Percentiles rank a stretch among this genome's conserved stretches.
Conservation (phyloP, 1,284 basidiomycete genomes). For the Cystobasidium slooffiae region DNA sequence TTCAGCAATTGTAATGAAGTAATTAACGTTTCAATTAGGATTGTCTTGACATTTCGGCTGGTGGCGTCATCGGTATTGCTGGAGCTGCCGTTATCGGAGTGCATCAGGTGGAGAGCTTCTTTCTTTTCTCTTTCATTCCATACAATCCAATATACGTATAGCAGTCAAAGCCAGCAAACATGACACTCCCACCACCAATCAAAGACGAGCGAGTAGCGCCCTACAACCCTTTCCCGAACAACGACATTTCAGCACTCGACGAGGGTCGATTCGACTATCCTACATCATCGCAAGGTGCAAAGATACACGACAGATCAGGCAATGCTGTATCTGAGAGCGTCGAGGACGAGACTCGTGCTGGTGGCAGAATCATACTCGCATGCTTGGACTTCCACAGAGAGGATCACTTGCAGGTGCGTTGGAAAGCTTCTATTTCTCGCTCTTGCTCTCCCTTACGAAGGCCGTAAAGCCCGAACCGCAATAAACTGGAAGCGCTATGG, state of each 20-base stretch:
- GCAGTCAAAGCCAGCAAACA: background rate
- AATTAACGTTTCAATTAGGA: background rate
- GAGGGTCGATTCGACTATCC: conserved; percentile 17
- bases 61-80: too few relatives aligned
- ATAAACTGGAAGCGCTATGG: background rate
- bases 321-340: conserved; percentile 11
- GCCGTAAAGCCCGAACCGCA: background rate
- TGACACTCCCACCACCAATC: conserved; percentile 10
- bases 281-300: background rate
- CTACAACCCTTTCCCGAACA: conserved; percentile 16
- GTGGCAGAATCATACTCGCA: conserved; percentile 29
- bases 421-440: background rate
- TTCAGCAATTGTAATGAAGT: too few relatives aligned
- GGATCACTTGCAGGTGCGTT: conserved; percentile 30
- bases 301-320: conserved; percentile 30
- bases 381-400: conserved; percentile 28
- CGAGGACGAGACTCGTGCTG: background rate
- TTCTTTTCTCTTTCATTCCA: background rate
- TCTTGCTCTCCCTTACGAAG: background rate
- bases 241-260: conserved; percentile 32
- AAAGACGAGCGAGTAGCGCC: conserved; percentile 21
- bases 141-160: background rate
- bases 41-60: background rate
- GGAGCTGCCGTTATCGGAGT: background rate
- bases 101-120: background rate